Evolutionary conservation across 2,329 filamentous ascomycete species (phyloP).

Genomic region (Nemania bipapillata): DNA sequence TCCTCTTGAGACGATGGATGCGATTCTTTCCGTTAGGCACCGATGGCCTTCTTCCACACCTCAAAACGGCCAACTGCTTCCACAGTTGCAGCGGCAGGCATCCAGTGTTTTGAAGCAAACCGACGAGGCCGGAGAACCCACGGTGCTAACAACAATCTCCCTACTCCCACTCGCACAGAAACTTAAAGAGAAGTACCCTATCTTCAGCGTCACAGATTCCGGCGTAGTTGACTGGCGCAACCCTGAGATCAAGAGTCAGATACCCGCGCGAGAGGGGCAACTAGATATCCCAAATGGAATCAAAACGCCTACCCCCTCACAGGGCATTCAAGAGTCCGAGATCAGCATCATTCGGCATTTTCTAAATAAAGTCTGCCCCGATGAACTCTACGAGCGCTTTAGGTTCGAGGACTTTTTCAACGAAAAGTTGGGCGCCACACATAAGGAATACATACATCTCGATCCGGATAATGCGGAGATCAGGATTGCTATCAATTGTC

Average conservation of each 20-base stretch:
- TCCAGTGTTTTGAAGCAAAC: slow-evolving; percentile 11
- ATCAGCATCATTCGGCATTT: slow-evolving; percentile 51
- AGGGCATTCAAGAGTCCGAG: slow-evolving; percentile 48
- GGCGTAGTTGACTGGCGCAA: slow-evolving; percentile 48
- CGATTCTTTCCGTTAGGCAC: slow-evolving; percentile 48
- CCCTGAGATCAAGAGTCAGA: slow-evolving; percentile 44
- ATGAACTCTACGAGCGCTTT: slow-evolving; percentile 50
- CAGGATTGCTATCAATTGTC: slow-evolving; percentile 46
- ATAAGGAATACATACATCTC: slow-evolving; percentile 49
- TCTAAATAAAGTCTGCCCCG: slow-evolving; percentile 51
- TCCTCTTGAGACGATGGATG: slow-evolving; percentile 46
- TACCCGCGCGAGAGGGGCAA: slow-evolving; percentile 41
- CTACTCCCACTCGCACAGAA: slow-evolving; percentile 49
- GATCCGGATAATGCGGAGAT: slow-evolving; percentile 51
- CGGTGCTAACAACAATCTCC: slow-evolving; percentile 44
- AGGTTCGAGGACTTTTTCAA: slow-evolving; percentile 53
- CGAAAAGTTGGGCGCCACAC: slow-evolving; percentile 45
- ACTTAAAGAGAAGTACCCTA: slow-evolving; percentile 48
- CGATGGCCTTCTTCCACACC: slow-evolving; percentile 22
- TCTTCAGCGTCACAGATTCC: slow-evolving; percentile 48
- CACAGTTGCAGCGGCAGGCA: slow-evolving; percentile 34
- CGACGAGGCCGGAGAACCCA: slow-evolving; percentile 11
- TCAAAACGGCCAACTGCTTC: slow-evolving; percentile 1
- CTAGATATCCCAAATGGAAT: slow-evolving; percentile 5
- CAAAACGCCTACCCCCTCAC: slow-evolving; percentile 23